phyloP scores from a whole-genome alignment of 495 filamentous ascomycete genomes.

The Penicillium lagena region DNA sequence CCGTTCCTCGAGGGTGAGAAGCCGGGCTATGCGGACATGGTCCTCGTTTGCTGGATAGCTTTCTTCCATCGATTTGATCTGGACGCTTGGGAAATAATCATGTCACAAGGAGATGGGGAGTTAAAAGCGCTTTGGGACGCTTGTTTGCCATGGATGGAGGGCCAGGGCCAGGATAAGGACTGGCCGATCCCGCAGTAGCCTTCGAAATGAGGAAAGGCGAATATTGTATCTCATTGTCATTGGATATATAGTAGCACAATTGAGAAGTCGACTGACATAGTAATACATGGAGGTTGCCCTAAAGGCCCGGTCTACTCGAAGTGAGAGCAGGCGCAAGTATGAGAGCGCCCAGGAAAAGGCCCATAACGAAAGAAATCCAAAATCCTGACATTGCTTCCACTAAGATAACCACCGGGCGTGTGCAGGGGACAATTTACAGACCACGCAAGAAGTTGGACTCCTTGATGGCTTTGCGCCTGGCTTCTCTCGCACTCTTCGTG shows the following conservation, averaged over 20 bases:
- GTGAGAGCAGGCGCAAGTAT: constrained; percentile 2
- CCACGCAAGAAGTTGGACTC: constrained; percentile 89
- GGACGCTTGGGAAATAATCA: constrained; percentile 12
- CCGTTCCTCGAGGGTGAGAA: constrained; percentile 26
- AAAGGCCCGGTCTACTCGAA: constrained; percentile 4
- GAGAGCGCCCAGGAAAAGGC: background rate
- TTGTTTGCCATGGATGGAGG: constrained; percentile 24
- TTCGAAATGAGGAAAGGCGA: background rate
- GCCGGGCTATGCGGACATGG: constrained; percentile 21
- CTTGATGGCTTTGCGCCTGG: constrained; percentile 75
- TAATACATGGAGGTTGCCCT: constrained; percentile 19
- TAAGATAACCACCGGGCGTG: background rate
- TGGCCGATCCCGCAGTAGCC: constrained; percentile 14
- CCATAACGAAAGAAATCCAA: background rate
- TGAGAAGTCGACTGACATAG: constrained; percentile 17
- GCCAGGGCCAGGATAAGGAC: constrained; percentile 27
- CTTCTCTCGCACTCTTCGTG: constrained; percentile 58
- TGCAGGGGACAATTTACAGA: constrained; percentile 43
- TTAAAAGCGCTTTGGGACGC: constrained; percentile 17
- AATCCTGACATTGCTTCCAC: no score
- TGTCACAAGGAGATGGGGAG: constrained; percentile 17
- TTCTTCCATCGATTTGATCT: constrained; percentile 17
- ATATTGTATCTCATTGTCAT: constrained; percentile 7
- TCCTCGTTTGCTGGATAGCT: constrained; percentile 10
- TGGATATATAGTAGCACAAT: constrained; percentile 23